Base-by-base conservation (phyloP, 2,329 filamentous ascomycete species). In the Xylariaceae sp. region DNA sequence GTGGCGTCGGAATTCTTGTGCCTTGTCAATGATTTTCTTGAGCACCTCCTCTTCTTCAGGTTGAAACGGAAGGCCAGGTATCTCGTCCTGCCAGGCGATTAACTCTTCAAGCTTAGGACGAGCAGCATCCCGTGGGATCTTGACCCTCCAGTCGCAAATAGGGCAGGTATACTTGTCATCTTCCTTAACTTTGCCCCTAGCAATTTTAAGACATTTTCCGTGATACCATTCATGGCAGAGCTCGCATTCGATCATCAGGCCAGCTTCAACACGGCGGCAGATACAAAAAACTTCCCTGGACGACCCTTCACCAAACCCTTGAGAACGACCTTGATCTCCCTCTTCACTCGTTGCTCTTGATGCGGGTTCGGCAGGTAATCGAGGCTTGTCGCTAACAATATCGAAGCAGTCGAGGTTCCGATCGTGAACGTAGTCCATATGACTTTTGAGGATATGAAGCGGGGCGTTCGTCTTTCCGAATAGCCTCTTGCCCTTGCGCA, bases 231-330 rank as follows among this genome's bases (percentile, higher is more conserved):
- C 94, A 67, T 96, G 92, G 72, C 94, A 99, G 40, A 96, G 79
- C 70, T 97, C 94, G 70, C 94, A 99, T 72, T 99, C 94, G 65
- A 99, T 97, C 94, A 99, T 99, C 87, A 97, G 95, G 50, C 94
- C 94, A 39, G 92, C 91, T 72, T 99, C 94, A 5, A 90, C 83
- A 60, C 86, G 89, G 56, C 94, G 85, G 73, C 94, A 99, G 62
- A 99, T 96, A 71, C 94, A 99, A 70, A 97, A 99, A 0, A 97
- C 92, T 68, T 97, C 91, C 37, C 82, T 73, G 53, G 79, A 79
- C 34, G 74, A 84, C 68, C 76, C 80, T 64, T 87, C 80, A 64
- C 86, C 77, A 79, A 74, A 86, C n/a, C 65, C 59, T 62, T 73
- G 80, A 57, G 70, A 78, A 50, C 58, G 57, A 9, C 60, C 54